phyloP scores from a whole-genome alignment of 768 basidiomycete species.

The Chalciporus sphaerocephalus region DNA sequence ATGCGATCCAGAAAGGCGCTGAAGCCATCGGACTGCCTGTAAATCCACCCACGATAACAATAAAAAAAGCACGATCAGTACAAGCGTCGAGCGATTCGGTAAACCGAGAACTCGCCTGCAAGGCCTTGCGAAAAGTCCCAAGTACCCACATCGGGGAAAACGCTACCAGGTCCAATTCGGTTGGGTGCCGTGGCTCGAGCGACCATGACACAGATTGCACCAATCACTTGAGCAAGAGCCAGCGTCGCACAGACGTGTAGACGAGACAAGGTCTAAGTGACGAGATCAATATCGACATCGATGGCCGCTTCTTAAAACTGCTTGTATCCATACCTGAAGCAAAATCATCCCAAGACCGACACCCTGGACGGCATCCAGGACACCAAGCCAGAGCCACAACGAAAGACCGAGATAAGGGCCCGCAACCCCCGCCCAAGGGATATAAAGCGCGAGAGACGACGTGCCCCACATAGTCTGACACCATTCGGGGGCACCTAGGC shows the following conservation, averaged over 20 bases:
- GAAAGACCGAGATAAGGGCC: constrained; percentile 89
- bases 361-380: constrained; percentile 90
- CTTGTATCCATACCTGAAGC: constrained; percentile 45
- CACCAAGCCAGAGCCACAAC: constrained; percentile 94
- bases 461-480: constrained; percentile 99
- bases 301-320: background rate
- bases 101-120: constrained; percentile 39
- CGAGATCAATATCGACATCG: background rate
- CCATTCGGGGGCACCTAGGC: constrained; percentile 91
- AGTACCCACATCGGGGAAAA: constrained; percentile 87
- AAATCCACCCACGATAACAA: too few species aligned
- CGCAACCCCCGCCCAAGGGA: constrained; percentile 84
- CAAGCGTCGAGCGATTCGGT: constrained; percentile 12
- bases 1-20: constrained; percentile 85
- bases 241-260: constrained; percentile 93
- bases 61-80: background rate
- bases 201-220: constrained; percentile 86
- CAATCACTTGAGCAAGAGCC: constrained; percentile 86
- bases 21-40: constrained; percentile 75
- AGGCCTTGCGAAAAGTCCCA: constrained; percentile 83
- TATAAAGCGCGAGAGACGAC: constrained; percentile 86
- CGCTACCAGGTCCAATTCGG: constrained; percentile 80
- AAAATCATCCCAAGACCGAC: constrained; percentile 92
- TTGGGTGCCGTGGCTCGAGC: constrained; percentile 90
- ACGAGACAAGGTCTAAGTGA: constrained; percentile 70